These are phyloP conservation scores for Gnetum montanum DNA, from an alignment of 75 land plant species.

Conservation along the genomic window DNA sequence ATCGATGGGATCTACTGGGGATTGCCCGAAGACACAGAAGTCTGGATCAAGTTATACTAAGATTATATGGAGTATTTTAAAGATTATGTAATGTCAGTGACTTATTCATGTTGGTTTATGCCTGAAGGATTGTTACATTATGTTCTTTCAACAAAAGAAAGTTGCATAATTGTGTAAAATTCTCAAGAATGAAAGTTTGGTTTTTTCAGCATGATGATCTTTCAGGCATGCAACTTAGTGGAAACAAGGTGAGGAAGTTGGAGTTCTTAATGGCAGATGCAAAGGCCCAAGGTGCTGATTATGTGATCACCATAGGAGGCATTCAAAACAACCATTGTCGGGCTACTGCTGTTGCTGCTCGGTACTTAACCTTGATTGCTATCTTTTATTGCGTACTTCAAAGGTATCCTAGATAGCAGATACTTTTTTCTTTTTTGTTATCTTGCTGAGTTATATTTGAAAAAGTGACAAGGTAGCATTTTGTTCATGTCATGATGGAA, in stretches of 20 bases:
- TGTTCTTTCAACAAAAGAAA: too few relatives aligned
- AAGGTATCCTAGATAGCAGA: constrained; percentile 73
- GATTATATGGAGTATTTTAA: too few relatives aligned
- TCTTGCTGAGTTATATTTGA: too few relatives aligned
- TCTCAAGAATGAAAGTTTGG: constrained; percentile 4
- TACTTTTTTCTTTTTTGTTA: too few relatives aligned
- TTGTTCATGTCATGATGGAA: too few relatives aligned
- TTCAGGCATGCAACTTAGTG: constrained; percentile 99
- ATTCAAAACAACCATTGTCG: constrained; percentile 98
- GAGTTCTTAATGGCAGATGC: constrained; percentile 97
- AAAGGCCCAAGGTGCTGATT: constrained; percentile 75
- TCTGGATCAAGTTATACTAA: constrained; percentile 79
- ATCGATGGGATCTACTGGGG: constrained; percentile 87
- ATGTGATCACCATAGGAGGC: constrained; percentile 93
- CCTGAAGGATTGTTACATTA: constrained; percentile 4
- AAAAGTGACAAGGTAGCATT: too few relatives aligned
- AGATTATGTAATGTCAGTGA: too few relatives aligned
- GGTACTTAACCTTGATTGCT: constrained; percentile 85
- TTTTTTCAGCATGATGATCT: constrained; percentile 84
- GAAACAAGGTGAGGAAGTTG: constrained; percentile 93
- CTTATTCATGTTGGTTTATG: not conserved
- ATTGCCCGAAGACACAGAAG: constrained; percentile 66
- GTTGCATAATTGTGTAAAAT: too few relatives aligned
- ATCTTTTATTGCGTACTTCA: constrained; percentile 85
- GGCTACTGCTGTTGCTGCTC: constrained; percentile 97